Conservation (phyloP, 1,284 basidiomycete genomes). For the Grifola frondosa region DNA sequence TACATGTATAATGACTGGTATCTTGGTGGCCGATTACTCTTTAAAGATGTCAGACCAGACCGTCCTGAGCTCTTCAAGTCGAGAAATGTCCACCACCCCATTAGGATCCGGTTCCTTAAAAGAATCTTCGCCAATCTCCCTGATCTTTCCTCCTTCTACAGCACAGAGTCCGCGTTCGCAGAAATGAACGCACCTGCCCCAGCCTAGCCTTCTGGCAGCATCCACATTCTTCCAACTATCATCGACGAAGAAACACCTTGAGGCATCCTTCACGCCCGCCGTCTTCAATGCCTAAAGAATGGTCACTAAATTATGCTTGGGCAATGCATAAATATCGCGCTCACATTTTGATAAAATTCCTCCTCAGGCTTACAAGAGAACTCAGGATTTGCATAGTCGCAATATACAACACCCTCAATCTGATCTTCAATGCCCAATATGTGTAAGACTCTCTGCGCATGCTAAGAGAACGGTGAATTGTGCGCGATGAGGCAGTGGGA, state of each 20-base stretch:
- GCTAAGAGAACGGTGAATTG: conserved; percentile 41
- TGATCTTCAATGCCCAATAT: conserved; percentile 75
- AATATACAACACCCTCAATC: conserved; percentile 80
- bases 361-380: conserved; percentile 86
- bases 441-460: conserved; percentile 77
- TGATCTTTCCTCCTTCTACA: conserved; percentile 60
- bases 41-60: conserved; percentile 76
- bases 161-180: conserved; percentile 62
- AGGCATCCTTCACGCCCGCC: conserved; percentile 59
- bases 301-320: background rate
- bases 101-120: conserved; percentile 36
- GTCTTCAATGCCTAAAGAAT: conserved; percentile 56
- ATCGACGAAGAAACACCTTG: conserved; percentile 74
- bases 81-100: conserved; percentile 45
- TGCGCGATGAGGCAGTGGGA: too few species aligned
- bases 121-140: conserved; percentile 45
- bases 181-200: conserved; percentile 74
- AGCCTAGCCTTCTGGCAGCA: conserved; percentile 62
- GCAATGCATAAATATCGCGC: conserved; percentile 3
- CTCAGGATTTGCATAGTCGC: conserved; percentile 70
- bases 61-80: conserved; percentile 61
- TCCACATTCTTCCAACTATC: conserved; percentile 70
- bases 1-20: background rate
- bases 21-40: background rate
- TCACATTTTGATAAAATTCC: conserved; percentile 64